Evolutionary conservation across 768 basidiomycete genomes (phyloP).

Genomic region (Agaricus subrufescens): DNA sequence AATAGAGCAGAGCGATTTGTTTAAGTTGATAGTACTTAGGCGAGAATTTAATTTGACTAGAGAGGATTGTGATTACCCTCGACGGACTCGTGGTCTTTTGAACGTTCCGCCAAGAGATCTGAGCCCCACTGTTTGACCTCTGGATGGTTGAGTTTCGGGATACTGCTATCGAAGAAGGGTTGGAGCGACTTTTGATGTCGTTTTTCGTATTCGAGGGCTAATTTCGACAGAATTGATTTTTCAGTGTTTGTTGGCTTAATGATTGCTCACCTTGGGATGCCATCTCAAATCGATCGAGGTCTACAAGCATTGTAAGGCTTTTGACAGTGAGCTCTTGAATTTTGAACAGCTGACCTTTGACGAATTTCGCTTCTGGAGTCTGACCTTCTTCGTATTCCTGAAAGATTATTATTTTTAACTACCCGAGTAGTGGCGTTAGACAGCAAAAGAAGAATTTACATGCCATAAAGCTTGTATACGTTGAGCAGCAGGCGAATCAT

Average conservation of each 20-base stretch:
- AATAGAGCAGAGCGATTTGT: no score
- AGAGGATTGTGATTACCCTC: no score
- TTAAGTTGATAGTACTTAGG: no score
- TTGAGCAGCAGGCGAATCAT: constrained; percentile 61
- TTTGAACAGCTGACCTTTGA: constrained; percentile 56
- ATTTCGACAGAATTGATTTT: not conserved
- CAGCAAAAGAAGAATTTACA: constrained; percentile 28
- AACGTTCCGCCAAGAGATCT: constrained; percentile 48
- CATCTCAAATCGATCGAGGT: constrained; percentile 87
- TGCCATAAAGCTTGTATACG: constrained; percentile 70
- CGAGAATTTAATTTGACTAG: no score
- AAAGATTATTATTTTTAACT: not conserved
- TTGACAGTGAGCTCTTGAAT: not conserved
- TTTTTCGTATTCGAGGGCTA: constrained; percentile 74
- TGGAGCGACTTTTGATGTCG: constrained; percentile 50
- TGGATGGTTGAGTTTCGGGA: constrained; percentile 66
- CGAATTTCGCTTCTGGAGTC: constrained; percentile 76
- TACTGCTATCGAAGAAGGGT: constrained; percentile 75
- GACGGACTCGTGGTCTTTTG: constrained; percentile 10
- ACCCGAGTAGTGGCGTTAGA: not conserved
- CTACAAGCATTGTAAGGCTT: constrained; percentile 28
- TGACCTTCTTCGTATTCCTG: constrained; percentile 82
- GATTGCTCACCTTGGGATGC: constrained; percentile 62
- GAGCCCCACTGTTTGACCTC: constrained; percentile 73
- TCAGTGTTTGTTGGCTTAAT: not conserved